Base-by-base conservation (phyloP, 306 rosid species). In the Gleditsia sinensis region DNA sequence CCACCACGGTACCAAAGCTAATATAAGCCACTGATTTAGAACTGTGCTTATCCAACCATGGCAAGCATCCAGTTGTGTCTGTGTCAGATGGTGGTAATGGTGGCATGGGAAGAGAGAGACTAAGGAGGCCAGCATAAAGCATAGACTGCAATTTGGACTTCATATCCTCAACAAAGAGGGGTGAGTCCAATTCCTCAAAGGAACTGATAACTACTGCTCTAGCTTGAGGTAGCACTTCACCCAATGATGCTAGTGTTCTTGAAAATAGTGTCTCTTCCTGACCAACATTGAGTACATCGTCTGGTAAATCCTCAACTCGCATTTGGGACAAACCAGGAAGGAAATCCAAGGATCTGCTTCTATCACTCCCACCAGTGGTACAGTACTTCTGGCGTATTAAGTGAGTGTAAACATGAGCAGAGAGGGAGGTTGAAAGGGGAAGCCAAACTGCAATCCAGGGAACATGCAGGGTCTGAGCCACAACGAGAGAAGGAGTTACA, bases 371-470 rank as follows among this genome's bases (percentile, higher is more conserved):
- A 32, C 2, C 42, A 20, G 7, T 4, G 42, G 17, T 21, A 17
- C 36, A 20, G n/a, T 7, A 36, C 32, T 50, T 25, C 6, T 67
- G 5, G 16, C 61, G 76, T 7, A 83, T 66, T 21, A 58, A 19
- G 39, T 71, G 65, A 1, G 56, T 67, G 20, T 80, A 20, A 7
- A 80, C 19, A 23, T 69, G 74, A 24, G 63, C 69, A 28, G 57
- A 64, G 3, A 80, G 60, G 21, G 74, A 10, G 23, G 25, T 19
- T 0, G 84, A 75, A 6, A 60, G 14, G 1, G 65, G 30, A 1
- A 37, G 0, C 87, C 82, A 79, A 42, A 53, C 17, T 0, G 80
- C 45, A 54, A 83, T 37, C 84, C 87, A 83, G 9, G 82, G 82
- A 27, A 80, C 80, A 4, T 50, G 6, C 6, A 76, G 58, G 63